Evolutionary conservation across 208 protist genomes (phyloP), one percentile per base, ranked within the genome.

Genomic region (Trypanosoma cruzi): DNA sequence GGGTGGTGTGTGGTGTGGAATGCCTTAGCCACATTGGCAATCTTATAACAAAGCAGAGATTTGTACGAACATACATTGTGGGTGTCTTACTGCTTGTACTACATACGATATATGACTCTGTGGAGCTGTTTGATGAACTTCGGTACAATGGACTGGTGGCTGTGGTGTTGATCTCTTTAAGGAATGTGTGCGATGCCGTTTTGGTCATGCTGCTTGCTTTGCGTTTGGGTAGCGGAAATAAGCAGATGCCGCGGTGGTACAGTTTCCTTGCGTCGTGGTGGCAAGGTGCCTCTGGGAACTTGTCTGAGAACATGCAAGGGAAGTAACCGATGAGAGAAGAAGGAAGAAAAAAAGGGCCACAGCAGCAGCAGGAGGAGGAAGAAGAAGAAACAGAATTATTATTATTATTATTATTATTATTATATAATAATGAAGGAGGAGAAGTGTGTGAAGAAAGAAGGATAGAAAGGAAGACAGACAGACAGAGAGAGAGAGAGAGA

Each of bases 71-170:
- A 0, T 75, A 55, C 29, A 1, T 62, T 44, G 37, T 63, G 18
- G 60, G 59, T 5, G 28, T 32, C 18, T 52, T 60, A 22, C 31
- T 75, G 20, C 31, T 75, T 4, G 18, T 29, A 2, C 26, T 59
- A 1, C 32, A 49, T 0, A 75, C 49, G 22, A 29, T 59, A 26
- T 75, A 75, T 50, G 49, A 57, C 14, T 53, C n/a, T 20, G 5
- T 68, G 10, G 29, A 46, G 36, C 18, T 75, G 8, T 75, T 68
- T 63, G 62, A 63, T n/a, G 28, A 62, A 55, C 14, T 75, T 8
- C 60, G 69, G n/a, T 75, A 68, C 54, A 75, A 75, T 65, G 61
- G 20, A 24, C 26, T 75, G 2, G 16, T 75, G 10, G 62, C 48
- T 10, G 28, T 62, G 3, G 29, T 68, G 14, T 1, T 75, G 8